Conservation (phyloP, 768 basidiomycete species). For the Kwoniella mangroviensis region DNA sequence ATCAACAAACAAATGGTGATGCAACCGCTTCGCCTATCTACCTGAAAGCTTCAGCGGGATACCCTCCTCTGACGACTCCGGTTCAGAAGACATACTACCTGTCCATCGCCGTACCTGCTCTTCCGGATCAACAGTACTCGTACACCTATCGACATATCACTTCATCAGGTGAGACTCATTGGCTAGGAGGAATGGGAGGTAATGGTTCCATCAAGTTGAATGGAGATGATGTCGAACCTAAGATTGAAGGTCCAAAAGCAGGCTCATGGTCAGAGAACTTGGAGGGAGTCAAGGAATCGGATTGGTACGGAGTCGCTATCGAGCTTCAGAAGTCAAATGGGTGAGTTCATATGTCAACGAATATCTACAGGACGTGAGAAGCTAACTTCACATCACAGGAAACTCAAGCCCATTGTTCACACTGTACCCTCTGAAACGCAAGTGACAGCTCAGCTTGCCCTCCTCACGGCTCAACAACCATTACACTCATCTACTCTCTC, state of each 20-base stretch:
- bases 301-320: conserved; percentile 25
- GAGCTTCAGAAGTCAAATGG: background rate
- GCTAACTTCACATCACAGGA: too few relatives aligned
- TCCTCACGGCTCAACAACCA: background rate
- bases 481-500: conserved; percentile 7
- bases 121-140: conserved; percentile 15
- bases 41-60: background rate
- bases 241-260: background rate
- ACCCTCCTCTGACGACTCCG: background rate
- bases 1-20: background rate
- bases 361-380: too few relatives aligned
- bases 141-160: conserved; percentile 44
- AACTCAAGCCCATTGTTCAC: background rate
- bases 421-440: background rate
- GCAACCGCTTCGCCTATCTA: background rate
- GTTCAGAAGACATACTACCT: background rate
- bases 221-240: conserved; percentile 4
- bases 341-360: background rate
- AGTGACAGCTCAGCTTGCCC: background rate
- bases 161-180: conserved; percentile 31
- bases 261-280: conserved; percentile 23
- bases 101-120: conserved; percentile 5
- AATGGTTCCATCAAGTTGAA: conserved; percentile 38
- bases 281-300: background rate
- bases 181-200: conserved; percentile 43